Evolutionary conservation across 805 yeast species (phyloP), one percentile per base, ranked within the genome.

Genomic region (Yamadazyma scolyti): DNA sequence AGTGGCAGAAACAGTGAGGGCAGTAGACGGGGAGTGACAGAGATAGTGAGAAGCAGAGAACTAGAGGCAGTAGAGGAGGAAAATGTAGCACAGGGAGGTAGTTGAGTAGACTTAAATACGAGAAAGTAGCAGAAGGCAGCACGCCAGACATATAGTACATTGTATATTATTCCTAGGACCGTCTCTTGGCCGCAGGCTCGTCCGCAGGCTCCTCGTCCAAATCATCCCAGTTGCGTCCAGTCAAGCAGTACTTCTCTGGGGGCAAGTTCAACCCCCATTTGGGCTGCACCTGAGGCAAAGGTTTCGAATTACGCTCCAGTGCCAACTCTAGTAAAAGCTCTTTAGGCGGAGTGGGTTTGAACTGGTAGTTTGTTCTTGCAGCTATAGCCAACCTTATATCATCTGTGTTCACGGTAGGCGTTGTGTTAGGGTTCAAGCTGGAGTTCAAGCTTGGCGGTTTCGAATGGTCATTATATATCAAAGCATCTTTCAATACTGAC

Each of bases 161-260:
- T n/a, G n/a, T n/a, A n/a, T n/a, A n/a, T n/a, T n/a, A n/a, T n/a
- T n/a, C 20, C 9, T 8, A 19, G 9, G 7, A 19, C 20, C 20
- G 4, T 18, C 27, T 24, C 16, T 29, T 23, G n/a, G 22, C 18
- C 9, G 30, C 22, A n/a, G 29, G 28, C 20, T 42, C 37, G 27
- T 53, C 53, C 20, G 46, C 53, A 17, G 40, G 42, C 16, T 42
- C 44, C 32, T 54, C 56, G 15, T 51, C 52, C 16, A 46, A 47
- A 7, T 50, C 47, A 33, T 75, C 80, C 81, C 89, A 84, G 40
- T 84, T 88, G 40, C 71, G 73, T 1, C 85, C 93, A 0, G 96
- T 88, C 32, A 89, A 64, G 61, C 97, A 89, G 61, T 87, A 89
- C 73, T 89, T 93, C 64, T 93, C 99, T 4, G 98, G 97, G 3